Evolutionary conservation across 345 rosid species (phyloP).

Genomic region (Dimocarpus longan): DNA sequence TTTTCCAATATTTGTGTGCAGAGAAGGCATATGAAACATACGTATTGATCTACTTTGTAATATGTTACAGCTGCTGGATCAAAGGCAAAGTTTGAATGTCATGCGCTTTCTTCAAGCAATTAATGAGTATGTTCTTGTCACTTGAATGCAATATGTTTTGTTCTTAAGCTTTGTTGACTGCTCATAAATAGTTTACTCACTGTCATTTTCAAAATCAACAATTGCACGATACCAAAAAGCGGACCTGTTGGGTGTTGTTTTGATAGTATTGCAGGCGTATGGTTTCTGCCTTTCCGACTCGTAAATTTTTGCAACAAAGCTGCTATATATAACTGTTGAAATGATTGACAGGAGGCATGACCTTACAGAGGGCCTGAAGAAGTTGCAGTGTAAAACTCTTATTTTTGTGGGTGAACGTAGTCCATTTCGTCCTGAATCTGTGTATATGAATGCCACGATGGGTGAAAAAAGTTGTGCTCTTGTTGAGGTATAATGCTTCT

Average conservation of each 20-base stretch:
- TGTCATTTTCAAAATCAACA: background rate
- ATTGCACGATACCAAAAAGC: background rate
- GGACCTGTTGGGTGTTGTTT: background rate
- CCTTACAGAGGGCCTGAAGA: conserved; percentile 52
- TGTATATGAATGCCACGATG: conserved; percentile 50
- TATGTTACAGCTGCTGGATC: conserved; percentile 54
- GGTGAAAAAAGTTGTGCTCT: conserved; percentile 49
- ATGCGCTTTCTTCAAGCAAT: conserved; percentile 68
- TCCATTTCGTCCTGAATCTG: conserved; percentile 51
- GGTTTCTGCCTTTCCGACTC: conserved; percentile 1
- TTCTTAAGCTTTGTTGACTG: background rate
- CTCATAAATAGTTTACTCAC: background rate
- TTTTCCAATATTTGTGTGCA: conserved; percentile 2
- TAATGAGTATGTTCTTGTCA: conserved; percentile 40
- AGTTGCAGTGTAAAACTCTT: conserved; percentile 52
- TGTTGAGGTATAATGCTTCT: conserved; percentile 47
- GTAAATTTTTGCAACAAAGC: conserved; percentile 1
- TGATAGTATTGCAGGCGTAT: background rate
- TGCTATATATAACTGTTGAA: conserved; percentile 13
- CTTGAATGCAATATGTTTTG: background rate
- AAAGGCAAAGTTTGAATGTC: conserved; percentile 63
- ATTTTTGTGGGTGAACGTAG: conserved; percentile 65
- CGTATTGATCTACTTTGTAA: conserved; percentile 13
- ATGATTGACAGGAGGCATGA: conserved; percentile 54
- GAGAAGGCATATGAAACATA: background rate